Evolutionary conservation across 2,329 filamentous ascomycete genomes (phyloP).

Genomic region (Trichoderma sp.): DNA sequence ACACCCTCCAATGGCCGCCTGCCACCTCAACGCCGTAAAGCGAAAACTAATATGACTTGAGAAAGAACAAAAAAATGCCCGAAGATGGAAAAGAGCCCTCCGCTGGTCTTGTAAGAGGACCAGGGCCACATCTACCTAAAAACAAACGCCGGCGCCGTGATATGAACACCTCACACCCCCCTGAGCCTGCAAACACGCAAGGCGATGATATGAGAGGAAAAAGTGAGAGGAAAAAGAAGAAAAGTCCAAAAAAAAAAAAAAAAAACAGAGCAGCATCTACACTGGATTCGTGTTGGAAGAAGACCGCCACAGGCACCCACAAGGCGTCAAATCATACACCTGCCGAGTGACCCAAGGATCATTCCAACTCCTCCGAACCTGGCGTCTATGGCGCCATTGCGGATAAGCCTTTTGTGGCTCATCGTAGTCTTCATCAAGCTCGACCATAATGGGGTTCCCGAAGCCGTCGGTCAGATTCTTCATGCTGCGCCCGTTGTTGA

Average conservation of each 20-base stretch:
- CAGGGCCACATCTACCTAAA: background rate
- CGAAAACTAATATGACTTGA: background rate
- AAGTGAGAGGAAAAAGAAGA: background rate
- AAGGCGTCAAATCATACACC: slow-evolving; percentile 44
- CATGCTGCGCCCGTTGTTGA: slow-evolving; percentile 36
- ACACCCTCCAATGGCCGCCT: background rate
- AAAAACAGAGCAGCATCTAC: background rate
- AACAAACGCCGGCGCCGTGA: background rate
- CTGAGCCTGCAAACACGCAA: background rate
- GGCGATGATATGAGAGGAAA: background rate
- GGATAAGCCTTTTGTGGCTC: background rate
- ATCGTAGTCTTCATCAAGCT: slow-evolving; percentile 28
- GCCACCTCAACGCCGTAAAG: background rate
- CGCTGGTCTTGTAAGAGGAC: background rate
- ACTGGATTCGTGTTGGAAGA: slow-evolving; percentile 21
- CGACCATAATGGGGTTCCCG: slow-evolving; percentile 43
- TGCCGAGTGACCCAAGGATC: slow-evolving; percentile 19
- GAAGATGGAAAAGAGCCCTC: background rate
- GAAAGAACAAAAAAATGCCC: background rate
- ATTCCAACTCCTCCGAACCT: background rate
- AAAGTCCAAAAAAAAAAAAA: background rate
- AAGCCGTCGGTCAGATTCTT: slow-evolving; percentile 35
- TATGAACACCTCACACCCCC: background rate
- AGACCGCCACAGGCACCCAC: slow-evolving; percentile 54
- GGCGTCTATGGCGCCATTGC: background rate